Evolutionary conservation across 1,284 basidiomycete genomes (phyloP).

Genomic region (Ganoderma meredithae): DNA sequence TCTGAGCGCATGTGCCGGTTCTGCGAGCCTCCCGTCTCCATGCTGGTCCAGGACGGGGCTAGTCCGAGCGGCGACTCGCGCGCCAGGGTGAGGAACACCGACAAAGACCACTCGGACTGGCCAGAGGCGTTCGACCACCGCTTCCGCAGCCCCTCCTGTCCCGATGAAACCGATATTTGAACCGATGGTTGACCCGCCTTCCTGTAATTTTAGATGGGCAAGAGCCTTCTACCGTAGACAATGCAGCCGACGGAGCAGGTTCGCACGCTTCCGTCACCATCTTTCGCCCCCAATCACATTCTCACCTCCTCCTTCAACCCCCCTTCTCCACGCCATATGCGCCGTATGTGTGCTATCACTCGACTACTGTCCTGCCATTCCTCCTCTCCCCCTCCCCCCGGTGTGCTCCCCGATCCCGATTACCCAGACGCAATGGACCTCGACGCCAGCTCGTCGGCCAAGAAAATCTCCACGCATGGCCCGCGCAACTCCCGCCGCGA

Average conservation of each 20-base stretch:
- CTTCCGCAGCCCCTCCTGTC: constrained; percentile 27
- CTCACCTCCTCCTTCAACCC: constrained; percentile 8
- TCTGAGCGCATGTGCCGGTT: constrained; percentile 50
- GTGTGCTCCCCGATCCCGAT: not conserved
- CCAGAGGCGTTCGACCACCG: constrained; percentile 33
- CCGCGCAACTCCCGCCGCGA: constrained; percentile 73
- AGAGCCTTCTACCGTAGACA: constrained; percentile 29
- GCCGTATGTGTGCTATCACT: not conserved
- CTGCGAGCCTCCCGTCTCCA: too few species aligned
- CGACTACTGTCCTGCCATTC: not conserved
- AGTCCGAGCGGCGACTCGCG: not conserved
- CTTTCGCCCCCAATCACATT: constrained; percentile 9
- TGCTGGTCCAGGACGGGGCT: not conserved
- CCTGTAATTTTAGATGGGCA: constrained; percentile 43
- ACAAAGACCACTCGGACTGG: constrained; percentile 7
- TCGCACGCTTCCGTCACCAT: constrained; percentile 29
- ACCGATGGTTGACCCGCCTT: constrained; percentile 41
- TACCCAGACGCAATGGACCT: constrained; percentile 60
- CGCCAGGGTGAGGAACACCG: not conserved
- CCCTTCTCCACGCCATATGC: not conserved
- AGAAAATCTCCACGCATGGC: constrained; percentile 76
- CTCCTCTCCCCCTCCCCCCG: not conserved
- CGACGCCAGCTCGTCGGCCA: constrained; percentile 46
- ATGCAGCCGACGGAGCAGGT: constrained; percentile 46
- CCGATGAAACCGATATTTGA: not conserved